These are phyloP conservation scores for Paecilomyces sp. DNA, from an alignment of 2,329 filamentous ascomycete genomes.

Conservation along the genomic window DNA sequence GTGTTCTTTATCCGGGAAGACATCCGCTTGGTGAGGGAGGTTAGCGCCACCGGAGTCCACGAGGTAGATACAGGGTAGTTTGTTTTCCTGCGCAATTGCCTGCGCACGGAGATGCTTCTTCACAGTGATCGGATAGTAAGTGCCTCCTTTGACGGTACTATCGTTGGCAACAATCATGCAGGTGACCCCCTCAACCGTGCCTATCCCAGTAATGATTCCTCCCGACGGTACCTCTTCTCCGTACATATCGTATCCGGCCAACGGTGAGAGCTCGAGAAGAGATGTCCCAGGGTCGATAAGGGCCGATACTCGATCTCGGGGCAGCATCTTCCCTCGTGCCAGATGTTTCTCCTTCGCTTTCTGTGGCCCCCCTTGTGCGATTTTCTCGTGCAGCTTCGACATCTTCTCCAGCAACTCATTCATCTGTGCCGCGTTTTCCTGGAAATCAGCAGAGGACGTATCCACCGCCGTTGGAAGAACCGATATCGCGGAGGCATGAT, in stretches of 20 bases:
- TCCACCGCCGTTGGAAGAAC: slow-evolving; percentile 71
- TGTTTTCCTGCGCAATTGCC: slow-evolving; percentile 83
- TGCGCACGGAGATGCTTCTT: slow-evolving; percentile 96
- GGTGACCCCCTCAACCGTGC: slow-evolving; percentile 79
- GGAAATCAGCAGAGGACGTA: slow-evolving; percentile 67
- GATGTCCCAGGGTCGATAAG: slow-evolving; percentile 83
- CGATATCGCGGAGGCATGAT: slow-evolving; percentile 78
- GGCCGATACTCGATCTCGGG: slow-evolving; percentile 78
- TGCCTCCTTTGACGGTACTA: slow-evolving; percentile 93
- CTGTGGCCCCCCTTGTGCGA: slow-evolving; percentile 68
- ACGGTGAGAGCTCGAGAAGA: slow-evolving; percentile 87
- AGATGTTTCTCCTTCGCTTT: slow-evolving; percentile 86
- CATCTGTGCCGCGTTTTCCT: slow-evolving; percentile 75
- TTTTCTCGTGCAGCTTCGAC: slow-evolving; percentile 61
- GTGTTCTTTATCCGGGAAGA: slow-evolving; percentile 91
- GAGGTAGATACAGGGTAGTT: slow-evolving; percentile 78
- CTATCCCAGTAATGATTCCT: slow-evolving; percentile 88
- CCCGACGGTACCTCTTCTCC: slow-evolving; percentile 83
- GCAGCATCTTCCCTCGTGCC: slow-evolving; percentile 86
- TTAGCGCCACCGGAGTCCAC: slow-evolving; percentile 95
- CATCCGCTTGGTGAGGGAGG: slow-evolving; percentile 87
- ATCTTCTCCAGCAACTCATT: slow-evolving; percentile 62
- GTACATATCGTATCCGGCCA: slow-evolving; percentile 83
- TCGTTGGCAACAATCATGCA: slow-evolving; percentile 95
- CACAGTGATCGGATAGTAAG: slow-evolving; percentile 94